These are phyloP conservation scores for Leucocoprinus leucothites DNA, from an alignment of 768 basidiomycete species.

Conservation along the genomic window DNA sequence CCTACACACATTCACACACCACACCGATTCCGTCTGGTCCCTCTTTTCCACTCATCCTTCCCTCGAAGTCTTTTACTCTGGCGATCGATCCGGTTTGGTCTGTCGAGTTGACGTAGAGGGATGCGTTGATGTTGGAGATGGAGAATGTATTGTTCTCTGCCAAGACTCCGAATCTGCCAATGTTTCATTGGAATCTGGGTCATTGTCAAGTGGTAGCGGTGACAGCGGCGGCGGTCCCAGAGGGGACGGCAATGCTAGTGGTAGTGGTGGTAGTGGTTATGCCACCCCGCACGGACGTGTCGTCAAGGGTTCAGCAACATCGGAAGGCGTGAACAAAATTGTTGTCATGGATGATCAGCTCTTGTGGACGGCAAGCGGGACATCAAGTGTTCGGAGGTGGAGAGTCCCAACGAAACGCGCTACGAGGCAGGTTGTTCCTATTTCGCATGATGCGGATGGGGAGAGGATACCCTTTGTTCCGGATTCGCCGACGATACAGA, in stretches of 20 bases:
- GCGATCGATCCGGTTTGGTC: slow-evolving; percentile 86
- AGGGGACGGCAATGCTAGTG: no score
- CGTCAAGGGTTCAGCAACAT: slow-evolving; percentile 32
- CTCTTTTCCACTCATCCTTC: slow-evolving; percentile 85
- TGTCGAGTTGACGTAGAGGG: slow-evolving; percentile 90
- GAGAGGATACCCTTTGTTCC: slow-evolving; percentile 19
- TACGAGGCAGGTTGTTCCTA: slow-evolving; percentile 25
- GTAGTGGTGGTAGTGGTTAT: no score
- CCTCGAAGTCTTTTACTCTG: slow-evolving; percentile 89
- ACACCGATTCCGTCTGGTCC: slow-evolving; percentile 94
- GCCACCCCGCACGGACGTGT: no score
- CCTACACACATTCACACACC: slow-evolving; percentile 94
- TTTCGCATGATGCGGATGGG: slow-evolving; percentile 21
- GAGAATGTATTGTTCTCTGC: slow-evolving; percentile 84
- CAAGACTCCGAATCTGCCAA: slow-evolving; percentile 42
- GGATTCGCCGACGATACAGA: slow-evolving; percentile 18
- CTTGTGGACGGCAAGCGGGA: slow-evolving; percentile 89
- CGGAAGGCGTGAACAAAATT: slow-evolving; percentile 73
- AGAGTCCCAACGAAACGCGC: slow-evolving; percentile 53
- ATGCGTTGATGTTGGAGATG: slow-evolving; percentile 78
- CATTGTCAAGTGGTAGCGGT: no score
- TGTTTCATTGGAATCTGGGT: no score
- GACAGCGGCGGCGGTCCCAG: no score
- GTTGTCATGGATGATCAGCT: slow-evolving; percentile 78
- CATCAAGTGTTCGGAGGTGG: slow-evolving; percentile 83